Conservation (phyloP, 768 basidiomycete genomes). For the Pholiota molesta region DNA sequence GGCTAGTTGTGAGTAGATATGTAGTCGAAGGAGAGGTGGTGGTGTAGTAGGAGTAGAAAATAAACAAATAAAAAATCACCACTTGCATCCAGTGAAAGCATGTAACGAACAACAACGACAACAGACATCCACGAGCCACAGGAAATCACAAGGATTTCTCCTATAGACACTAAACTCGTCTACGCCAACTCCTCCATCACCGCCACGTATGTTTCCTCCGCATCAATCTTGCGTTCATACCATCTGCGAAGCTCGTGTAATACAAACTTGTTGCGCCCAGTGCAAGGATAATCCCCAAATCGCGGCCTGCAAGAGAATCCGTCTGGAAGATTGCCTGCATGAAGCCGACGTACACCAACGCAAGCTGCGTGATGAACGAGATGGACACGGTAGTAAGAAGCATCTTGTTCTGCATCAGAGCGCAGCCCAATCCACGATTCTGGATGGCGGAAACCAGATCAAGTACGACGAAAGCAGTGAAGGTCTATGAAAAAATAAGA, state of each 20-base stretch:
- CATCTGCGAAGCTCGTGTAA: constrained; percentile 80
- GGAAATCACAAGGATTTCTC: background rate
- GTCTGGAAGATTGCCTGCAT: constrained; percentile 96
- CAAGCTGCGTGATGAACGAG: constrained; percentile 84
- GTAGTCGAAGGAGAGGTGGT: background rate
- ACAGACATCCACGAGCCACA: background rate
- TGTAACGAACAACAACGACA: background rate
- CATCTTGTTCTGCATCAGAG: constrained; percentile 85
- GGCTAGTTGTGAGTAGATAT: background rate
- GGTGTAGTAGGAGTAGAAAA: background rate
- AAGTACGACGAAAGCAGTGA: constrained; percentile 95
- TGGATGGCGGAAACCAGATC: constrained; percentile 95
- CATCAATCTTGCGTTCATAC: constrained; percentile 70
- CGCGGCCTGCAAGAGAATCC: constrained; percentile 68
- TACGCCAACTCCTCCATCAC: constrained; percentile 66
- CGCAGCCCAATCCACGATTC: constrained; percentile 89
- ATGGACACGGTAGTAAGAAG: constrained; percentile 84
- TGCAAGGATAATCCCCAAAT: constrained; percentile 70
- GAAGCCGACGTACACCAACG: constrained; percentile 86
- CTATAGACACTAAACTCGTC: background rate
- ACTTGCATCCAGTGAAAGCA: background rate
- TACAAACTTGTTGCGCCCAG: constrained; percentile 63
- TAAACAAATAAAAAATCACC: background rate
- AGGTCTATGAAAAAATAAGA: constrained; percentile 62
- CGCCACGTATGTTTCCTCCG: constrained; percentile 50